Evolutionary conservation across 768 basidiomycete genomes (phyloP).

Genomic region (Russula lepida): DNA sequence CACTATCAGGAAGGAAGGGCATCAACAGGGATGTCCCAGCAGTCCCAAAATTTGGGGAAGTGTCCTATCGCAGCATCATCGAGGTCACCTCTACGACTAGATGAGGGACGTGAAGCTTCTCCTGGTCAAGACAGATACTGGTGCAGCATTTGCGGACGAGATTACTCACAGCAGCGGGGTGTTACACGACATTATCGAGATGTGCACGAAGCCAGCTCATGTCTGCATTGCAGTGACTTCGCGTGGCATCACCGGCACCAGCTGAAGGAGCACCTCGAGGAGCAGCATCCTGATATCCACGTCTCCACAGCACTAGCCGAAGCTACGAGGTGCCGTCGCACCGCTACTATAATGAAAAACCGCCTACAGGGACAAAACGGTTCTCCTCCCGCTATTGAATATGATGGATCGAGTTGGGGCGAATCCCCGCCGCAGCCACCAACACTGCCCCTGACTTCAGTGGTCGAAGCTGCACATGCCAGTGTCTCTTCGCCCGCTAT

Average conservation of each 20-base stretch:
- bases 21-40: not conserved
- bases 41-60: too few relatives aligned
- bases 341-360: not conserved
- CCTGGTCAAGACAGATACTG: too few relatives aligned
- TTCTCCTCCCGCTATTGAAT: not conserved
- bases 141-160: not conserved
- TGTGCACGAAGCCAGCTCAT: not conserved
- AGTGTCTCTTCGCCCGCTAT: too few relatives aligned
- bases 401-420: too few relatives aligned
- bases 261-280: not conserved
- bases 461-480: too few relatives aligned
- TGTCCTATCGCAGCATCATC: not conserved
- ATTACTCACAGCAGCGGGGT: not conserved
- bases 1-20: not conserved
- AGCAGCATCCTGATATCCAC: not conserved
- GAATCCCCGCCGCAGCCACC: too few relatives aligned
- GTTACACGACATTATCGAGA: not conserved
- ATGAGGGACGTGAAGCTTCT: not conserved
- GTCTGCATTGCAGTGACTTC: not conserved
- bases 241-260: not conserved
- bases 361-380: not conserved
- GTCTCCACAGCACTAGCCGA: not conserved
- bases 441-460: too few relatives aligned
- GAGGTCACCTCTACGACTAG: not conserved
- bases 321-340: not conserved